Evolutionary conservation across 1,284 basidiomycete genomes (phyloP).

Genomic region (Abortiporus biennis): DNA sequence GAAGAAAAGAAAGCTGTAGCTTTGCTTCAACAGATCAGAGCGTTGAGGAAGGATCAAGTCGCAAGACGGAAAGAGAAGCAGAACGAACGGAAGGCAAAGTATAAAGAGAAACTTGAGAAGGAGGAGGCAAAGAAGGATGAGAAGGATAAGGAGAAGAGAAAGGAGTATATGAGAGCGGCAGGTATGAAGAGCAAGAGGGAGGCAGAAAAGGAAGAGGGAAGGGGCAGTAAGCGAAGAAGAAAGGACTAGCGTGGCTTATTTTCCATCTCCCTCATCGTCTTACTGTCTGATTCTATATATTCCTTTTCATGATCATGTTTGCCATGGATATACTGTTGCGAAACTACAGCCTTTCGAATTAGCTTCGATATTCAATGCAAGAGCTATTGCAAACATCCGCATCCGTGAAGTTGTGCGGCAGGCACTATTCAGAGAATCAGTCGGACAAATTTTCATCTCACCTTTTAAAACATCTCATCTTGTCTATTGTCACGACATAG

Average conservation of each 20-base stretch:
- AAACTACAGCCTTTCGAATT: too few species aligned
- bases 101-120: slow-evolving; percentile 65
- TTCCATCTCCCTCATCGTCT: too few species aligned
- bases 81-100: slow-evolving; percentile 57
- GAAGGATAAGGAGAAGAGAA: slow-evolving; percentile 76
- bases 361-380: too few species aligned
- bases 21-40: slow-evolving; percentile 93
- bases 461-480: too few species aligned
- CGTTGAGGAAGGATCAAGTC: slow-evolving; percentile 86
- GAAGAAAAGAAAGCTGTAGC: slow-evolving; percentile 92
- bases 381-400: too few species aligned
- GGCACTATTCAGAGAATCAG: too few species aligned
- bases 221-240: slow-evolving; percentile 39
- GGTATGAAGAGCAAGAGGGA: slow-evolving; percentile 73
- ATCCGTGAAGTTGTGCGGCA: too few species aligned
- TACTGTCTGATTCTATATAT: neutral
- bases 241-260: too few species aligned
- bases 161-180: slow-evolving; percentile 69
- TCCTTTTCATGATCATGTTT: neutral
- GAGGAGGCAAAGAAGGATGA: slow-evolving; percentile 63
- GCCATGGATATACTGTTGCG: neutral
- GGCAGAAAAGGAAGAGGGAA: slow-evolving; percentile 50
- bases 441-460: too few species aligned
- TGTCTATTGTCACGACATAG: too few species aligned
- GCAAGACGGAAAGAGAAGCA: slow-evolving; percentile 79